These are phyloP conservation scores for Syzygium aromaticum DNA, from an alignment of 345 rosid genomes.

Conservation along the genomic window DNA sequence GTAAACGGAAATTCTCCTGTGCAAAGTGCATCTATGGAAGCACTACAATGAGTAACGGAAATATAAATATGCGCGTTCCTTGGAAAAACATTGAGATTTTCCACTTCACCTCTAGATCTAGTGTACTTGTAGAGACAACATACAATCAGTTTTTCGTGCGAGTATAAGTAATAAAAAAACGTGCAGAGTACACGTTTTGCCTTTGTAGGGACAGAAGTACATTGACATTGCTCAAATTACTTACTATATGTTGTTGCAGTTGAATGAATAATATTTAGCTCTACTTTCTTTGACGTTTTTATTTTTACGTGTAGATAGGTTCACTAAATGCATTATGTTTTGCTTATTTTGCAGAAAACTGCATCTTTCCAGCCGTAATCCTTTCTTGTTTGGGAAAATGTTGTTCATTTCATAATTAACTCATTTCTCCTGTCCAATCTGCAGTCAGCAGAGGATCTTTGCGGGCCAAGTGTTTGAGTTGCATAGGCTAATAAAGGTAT, in stretches of 20 bases:
- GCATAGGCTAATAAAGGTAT: slow-evolving; percentile 90
- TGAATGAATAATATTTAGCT: neutral
- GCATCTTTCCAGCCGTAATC: neutral
- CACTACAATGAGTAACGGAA: neutral
- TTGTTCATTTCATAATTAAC: neutral
- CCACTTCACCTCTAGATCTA: neutral
- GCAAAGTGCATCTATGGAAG: neutral
- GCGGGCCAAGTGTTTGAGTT: slow-evolving; percentile 87
- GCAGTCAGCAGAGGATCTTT: slow-evolving; percentile 92
- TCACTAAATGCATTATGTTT: neutral
- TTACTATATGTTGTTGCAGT: neutral
- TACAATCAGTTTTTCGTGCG: neutral
- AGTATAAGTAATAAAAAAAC: neutral
- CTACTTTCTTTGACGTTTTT: neutral
- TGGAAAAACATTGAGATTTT: neutral
- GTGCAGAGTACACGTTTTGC: neutral
- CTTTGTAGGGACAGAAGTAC: neutral
- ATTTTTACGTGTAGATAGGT: neutral
- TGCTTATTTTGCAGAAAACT: neutral
- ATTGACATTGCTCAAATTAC: neutral
- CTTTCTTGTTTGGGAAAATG: neutral
- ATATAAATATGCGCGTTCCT: neutral
- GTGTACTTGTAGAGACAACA: neutral
- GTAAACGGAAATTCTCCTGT: neutral
- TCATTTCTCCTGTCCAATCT: slow-evolving; percentile 5